phyloP scores from a whole-genome alignment of 768 basidiomycete genomes.

The Leccinum boreale region DNA sequence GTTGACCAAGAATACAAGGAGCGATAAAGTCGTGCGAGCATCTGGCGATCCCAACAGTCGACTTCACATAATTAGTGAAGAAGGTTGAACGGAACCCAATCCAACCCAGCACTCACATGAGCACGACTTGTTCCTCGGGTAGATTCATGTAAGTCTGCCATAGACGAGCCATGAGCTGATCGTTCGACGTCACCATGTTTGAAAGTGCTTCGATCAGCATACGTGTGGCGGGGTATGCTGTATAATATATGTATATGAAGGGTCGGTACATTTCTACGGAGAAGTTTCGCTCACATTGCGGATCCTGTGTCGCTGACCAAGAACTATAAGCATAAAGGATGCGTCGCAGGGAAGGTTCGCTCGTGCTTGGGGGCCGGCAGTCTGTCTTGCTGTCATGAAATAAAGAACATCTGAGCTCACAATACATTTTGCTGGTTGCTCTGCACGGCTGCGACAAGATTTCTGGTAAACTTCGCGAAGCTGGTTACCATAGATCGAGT shows the following conservation, averaged over 20 bases:
- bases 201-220: conserved; percentile 76
- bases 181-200: conserved; percentile 79
- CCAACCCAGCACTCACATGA: conserved; percentile 54
- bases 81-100: background rate
- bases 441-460: conserved; percentile 73
- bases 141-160: conserved; percentile 67
- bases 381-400: background rate
- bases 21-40: conserved; percentile 53
- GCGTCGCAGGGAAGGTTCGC: conserved; percentile 66
- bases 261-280: background rate
- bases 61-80: conserved; percentile 31
- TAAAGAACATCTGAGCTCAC: conserved; percentile 44
- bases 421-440: conserved; percentile 70
- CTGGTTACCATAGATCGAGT: conserved; percentile 44
- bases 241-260: background rate
- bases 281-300: conserved; percentile 43
- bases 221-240: conserved; percentile 63
- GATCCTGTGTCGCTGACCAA: conserved; percentile 65
- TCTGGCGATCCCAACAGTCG: conserved; percentile 67
- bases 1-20: conserved; percentile 70
- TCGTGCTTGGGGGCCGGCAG: conserved; percentile 44
- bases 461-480: conserved; percentile 77
- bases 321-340: conserved; percentile 74
- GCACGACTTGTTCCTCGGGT: conserved; percentile 68
- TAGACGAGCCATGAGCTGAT: conserved; percentile 48